Evolutionary conservation across 2,329 filamentous ascomycete species (phyloP).

Genomic region (Phoma sp.): DNA sequence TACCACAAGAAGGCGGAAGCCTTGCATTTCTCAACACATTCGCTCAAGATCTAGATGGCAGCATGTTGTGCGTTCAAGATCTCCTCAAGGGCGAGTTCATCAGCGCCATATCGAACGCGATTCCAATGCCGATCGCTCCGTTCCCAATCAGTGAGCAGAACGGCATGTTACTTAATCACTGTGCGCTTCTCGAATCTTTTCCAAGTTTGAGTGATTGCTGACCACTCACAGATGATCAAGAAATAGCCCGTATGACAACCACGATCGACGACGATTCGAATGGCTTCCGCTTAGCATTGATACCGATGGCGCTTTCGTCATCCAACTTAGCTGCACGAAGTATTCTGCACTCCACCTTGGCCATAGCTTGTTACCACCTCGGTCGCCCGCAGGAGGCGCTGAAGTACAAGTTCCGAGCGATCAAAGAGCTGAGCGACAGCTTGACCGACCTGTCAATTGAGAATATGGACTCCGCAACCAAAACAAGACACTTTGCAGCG

Average conservation of each 20-base stretch:
- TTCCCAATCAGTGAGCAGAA: slow-evolving; percentile 12
- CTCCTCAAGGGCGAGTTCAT: neutral
- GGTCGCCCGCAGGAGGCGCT: slow-evolving; percentile 52
- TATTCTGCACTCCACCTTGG: slow-evolving; percentile 56
- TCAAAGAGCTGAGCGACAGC: slow-evolving; percentile 51
- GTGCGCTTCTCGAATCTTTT: neutral
- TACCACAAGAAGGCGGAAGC: slow-evolving; percentile 6
- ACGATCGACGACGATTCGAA: slow-evolving; percentile 56
- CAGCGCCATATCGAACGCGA: neutral
- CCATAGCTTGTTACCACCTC: slow-evolving; percentile 55
- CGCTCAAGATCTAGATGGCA: slow-evolving; percentile 21
- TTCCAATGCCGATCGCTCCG: neutral
- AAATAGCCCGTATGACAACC: slow-evolving; percentile 56
- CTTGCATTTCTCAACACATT: slow-evolving; percentile 30
- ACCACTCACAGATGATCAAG: slow-evolving; percentile 49
- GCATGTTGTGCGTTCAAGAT: slow-evolving; percentile 1
- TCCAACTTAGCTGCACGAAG: slow-evolving; percentile 47
- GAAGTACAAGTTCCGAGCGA: slow-evolving; percentile 53
- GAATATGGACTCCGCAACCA: slow-evolving; percentile 32
- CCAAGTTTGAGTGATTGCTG: slow-evolving; percentile 28
- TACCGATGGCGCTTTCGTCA: slow-evolving; percentile 55
- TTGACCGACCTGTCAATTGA: slow-evolving; percentile 31
- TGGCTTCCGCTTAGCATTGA: slow-evolving; percentile 56
- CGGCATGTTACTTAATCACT: slow-evolving; percentile 28
- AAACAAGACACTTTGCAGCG: slow-evolving; percentile 54